Conservation (phyloP, 169 alveolate genomes). For the Babesia caballi region DNA sequence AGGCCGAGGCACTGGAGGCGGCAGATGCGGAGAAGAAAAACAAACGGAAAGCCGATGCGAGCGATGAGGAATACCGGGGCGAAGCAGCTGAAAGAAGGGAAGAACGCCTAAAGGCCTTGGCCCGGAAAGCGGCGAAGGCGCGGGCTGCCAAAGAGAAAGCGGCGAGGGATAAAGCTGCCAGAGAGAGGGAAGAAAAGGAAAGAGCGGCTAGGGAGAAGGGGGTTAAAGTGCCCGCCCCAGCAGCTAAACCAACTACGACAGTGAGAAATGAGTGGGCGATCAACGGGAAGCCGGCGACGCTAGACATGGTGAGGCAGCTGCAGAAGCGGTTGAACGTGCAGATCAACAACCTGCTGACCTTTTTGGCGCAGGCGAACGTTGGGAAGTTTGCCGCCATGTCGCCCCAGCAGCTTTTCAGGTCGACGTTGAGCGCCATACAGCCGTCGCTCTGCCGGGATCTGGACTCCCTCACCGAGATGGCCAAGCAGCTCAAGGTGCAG, state of each 20-base stretch:
- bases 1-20: neutral
- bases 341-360: conserved; percentile 66
- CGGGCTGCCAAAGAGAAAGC: neutral
- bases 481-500: conserved; percentile 32
- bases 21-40: neutral
- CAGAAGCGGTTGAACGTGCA: conserved; percentile 59
- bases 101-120: neutral
- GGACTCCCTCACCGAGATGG: conserved; percentile 26
- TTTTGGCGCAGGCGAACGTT: conserved; percentile 75
- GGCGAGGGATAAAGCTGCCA: neutral
- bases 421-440: conserved; percentile 68
- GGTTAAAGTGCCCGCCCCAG: neutral
- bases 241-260: neutral
- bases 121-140: neutral
- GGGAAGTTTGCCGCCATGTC: conserved; percentile 68
- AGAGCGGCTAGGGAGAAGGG: neutral
- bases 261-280: conserved; percentile 61
- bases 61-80: neutral
- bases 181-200: neutral
- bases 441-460: conserved; percentile 34
- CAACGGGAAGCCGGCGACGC: conserved; percentile 52
- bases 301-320: conserved; percentile 28
- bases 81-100: neutral
- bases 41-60: neutral
- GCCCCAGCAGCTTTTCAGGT: conserved; percentile 68